Evolutionary conservation across 2,329 filamentous ascomycete species (phyloP).

Genomic region (Penicillium fuscoglaucum): DNA sequence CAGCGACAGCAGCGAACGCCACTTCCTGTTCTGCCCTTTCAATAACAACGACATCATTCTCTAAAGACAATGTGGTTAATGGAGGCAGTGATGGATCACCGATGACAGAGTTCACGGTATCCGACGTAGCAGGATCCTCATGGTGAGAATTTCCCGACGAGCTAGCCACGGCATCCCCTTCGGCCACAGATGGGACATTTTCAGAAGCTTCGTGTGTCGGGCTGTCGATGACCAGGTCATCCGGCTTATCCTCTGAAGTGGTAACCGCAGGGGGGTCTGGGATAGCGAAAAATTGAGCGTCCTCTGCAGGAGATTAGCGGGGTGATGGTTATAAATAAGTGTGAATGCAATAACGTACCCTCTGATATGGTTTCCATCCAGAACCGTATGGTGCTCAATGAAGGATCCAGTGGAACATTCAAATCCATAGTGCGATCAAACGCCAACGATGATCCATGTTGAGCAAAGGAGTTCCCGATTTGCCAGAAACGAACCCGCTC

Average conservation of each 20-base stretch:
- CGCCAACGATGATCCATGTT: constrained; percentile 35
- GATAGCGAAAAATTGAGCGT: constrained; percentile 40
- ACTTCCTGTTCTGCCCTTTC: constrained; percentile 29
- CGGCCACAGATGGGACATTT: constrained; percentile 16
- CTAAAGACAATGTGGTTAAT: constrained; percentile 12
- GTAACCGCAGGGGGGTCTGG: constrained; percentile 32
- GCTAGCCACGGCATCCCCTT: constrained; percentile 29
- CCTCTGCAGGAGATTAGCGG: constrained; percentile 24
- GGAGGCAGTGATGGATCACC: not conserved
- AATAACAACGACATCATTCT: constrained; percentile 14
- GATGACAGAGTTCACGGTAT: not conserved
- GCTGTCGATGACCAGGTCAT: constrained; percentile 33
- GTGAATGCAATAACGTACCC: constrained; percentile 22
- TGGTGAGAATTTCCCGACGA: constrained; percentile 27
- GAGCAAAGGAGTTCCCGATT: constrained; percentile 38
- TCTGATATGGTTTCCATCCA: constrained; percentile 44
- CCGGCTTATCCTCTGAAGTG: constrained; percentile 31
- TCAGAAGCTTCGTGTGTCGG: constrained; percentile 27
- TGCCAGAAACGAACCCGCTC: constrained; percentile 45
- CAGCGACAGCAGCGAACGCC: constrained; percentile 33
- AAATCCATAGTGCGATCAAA: constrained; percentile 39
- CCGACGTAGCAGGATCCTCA: not conserved
- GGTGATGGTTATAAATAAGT: not conserved
- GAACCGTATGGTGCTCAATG: constrained; percentile 34
- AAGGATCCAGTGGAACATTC: constrained; percentile 30